Percentiles rank a stretch among this genome's conserved stretches.
phyloP scores from a whole-genome alignment of 2,329 filamentous ascomycete species.

The Anthostomella pinea region DNA sequence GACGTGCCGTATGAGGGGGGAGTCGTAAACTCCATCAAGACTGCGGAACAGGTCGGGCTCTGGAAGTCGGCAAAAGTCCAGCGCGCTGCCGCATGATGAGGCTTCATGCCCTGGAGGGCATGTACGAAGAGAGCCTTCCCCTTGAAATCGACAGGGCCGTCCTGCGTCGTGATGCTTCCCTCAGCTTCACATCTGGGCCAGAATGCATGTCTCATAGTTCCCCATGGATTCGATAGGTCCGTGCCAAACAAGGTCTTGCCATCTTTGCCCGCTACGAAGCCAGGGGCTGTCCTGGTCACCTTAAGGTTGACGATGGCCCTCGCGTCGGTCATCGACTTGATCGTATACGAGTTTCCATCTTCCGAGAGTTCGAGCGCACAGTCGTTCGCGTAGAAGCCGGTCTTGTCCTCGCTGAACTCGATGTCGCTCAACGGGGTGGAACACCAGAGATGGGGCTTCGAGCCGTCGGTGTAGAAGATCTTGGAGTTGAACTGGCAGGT shows the following conservation, averaged over 20 bases:
- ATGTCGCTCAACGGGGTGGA: conserved; percentile 75
- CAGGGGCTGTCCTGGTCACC: conserved; percentile 71
- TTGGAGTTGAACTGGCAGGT: conserved; percentile 95
- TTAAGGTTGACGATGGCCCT: conserved; percentile 82
- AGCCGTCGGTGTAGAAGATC: conserved; percentile 74
- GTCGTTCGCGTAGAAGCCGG: conserved; percentile 81
- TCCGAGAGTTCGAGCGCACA: conserved; percentile 82
- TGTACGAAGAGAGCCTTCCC: conserved; percentile 78
- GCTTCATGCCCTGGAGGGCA: conserved; percentile 97
- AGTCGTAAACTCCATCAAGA: conserved; percentile 95
- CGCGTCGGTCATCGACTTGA: conserved; percentile 87
- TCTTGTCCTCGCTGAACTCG: conserved; percentile 80
- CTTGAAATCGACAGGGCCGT: conserved; percentile 77
- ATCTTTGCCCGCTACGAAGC: conserved; percentile 80
- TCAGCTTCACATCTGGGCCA: conserved; percentile 85
- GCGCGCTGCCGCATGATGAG: conserved; percentile 84
- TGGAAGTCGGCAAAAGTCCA: conserved; percentile 98
- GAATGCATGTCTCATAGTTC: conserved; percentile 85
- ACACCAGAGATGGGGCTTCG: conserved; percentile 77
- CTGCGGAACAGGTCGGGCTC: conserved; percentile 77
- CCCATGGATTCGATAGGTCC: conserved; percentile 84
- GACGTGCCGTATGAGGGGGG: conserved; percentile 90
- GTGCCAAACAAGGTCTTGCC: conserved; percentile 85
- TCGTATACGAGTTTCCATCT: conserved; percentile 76
- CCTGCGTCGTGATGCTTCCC: conserved; percentile 79